Evolutionary conservation across 106 monocot genomes (phyloP), one percentile per base, ranked within the genome.

Genomic region (Acorus gramineus): DNA sequence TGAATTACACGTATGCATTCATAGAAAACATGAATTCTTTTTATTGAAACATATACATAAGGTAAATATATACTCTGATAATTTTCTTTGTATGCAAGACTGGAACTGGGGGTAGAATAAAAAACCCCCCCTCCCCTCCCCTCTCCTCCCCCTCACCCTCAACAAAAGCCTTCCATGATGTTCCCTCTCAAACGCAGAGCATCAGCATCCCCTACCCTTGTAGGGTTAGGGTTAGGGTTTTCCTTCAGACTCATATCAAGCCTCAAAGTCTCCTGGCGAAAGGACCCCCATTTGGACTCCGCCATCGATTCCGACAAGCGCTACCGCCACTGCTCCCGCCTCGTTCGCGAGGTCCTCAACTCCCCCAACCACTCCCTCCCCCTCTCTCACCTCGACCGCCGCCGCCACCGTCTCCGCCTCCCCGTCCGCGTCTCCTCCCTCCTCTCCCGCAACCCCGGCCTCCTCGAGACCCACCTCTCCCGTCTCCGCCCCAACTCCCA

Each of bases 191-290:
- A 28, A 28, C 28, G 1, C 28, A 28, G 28, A 28, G 28, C 28
- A 28, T 28, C 28, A 28, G 28, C 28, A 28, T 28, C 28, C 28
- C 28, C 28, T 28, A 28, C 28, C 28, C 28, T 28, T 28, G 0
- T 28, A 28, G 28, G 28, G 28, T 28, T 28, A 28, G 28, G 28
- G 28, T 28, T 28, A 28, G 28, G 28, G 28, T 28, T 28, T 28
- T 28, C 28, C 28, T 28, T 28, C 28, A 28, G 28, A 28, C 28
- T 28, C 28, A 28, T 28, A 28, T 86, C 84, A 5, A 85, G 80
- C 82, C 78, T 95, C 8, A 95, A 87, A 72, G 86, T 95, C 2
- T 66, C 80, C 13, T 95, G 95, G 90, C 75, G 79, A 28, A 77
- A 74, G 11, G 90, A 95, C 72, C 50, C 48, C 11, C 51, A 2